Base-by-base conservation (phyloP, 129 eudicot genomes). In the Artemisia argyi region DNA sequence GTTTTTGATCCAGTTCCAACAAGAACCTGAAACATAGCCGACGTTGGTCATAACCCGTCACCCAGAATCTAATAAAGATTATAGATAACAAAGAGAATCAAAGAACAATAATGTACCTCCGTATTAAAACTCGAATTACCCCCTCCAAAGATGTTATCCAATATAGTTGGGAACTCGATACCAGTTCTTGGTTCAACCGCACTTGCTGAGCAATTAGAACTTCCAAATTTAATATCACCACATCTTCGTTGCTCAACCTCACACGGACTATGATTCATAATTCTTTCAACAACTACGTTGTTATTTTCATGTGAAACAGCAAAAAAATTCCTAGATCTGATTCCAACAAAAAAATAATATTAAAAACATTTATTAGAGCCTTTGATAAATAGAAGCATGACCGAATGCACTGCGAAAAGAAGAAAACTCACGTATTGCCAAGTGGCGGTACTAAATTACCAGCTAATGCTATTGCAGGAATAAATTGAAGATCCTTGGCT, bases 1-100 rank as follows among this genome's bases (percentile, higher is more conserved):
- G 81, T 84, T 83, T 85, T 88, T 10, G 97, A 88, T 72, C 99
- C 99, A 81, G 99, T 95, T 83, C 96, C 99, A 79, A 95, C 99
- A 74, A 95, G 99, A 65, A 95, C 91, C 99, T 95, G 77, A 67
- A 69, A 85, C 54, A 63, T 18, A 67, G 51, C 14, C 2, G 26
- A 63, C 44, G 13, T n/a, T 65, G 61, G 24, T 32, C 18, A 48
- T 56, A 12, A 73, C 49, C 3, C 26, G 28, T 66, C 22, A 28
- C 46, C 44, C 7, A 64, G 53, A 71, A 30, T 4, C 22, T 16
- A 11, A 49, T 49, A 62, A 50, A 12, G 16, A 73, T 16, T 30
- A 77, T 72, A 55, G 65, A 47, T 17, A 57, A 32, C 26, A 73
- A 61, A 18, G 12, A 48, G 56, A 56, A 42, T 35, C 14, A 46